Evolutionary conservation across 257 asterid genomes (phyloP), one percentile per base, ranked within the genome.

Genomic region (Orobanche coerulescens): DNA sequence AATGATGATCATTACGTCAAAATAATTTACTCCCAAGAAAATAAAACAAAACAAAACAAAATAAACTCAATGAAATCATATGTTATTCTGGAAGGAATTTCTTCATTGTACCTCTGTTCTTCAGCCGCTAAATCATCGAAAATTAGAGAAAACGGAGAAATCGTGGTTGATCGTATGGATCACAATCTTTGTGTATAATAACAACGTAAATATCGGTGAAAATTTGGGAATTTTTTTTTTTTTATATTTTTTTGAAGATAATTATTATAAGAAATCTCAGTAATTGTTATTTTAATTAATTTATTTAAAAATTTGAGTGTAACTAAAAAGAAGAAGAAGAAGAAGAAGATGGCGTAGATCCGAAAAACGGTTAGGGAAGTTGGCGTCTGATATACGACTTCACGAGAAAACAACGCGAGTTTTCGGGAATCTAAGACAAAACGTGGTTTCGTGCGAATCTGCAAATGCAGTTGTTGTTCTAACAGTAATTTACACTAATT

Each of bases 331-430:
- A n/a, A n/a, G n/a, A n/a, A n/a, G n/a, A n/a, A n/a, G n/a, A n/a
- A n/a, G n/a, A 26, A 61, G 64, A 64, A 58, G 59, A 66, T 68
- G 82, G 82, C 76, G 75, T 78, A 25, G 70, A 73, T 72, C 75
- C 67, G 3, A 13, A 22, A 62, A 69, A 66, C 83, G 68, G 87
- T 81, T 77, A 53, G 53, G 80, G 76, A 67, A 77, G 80, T 81
- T 75, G 80, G 73, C 71, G 65, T 70, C 40, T 24, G 33, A 30
- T 33, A 51, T 23, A 64, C 59, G 5, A 72, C 60, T 59, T 30
- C 2, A 33, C 9, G 12, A 2, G 3, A 64, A n/a, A n/a, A n/a
- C n/a, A 64, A 14, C 10, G 62, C 72, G 66, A 55, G 11, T 42
- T 67, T 60, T 26, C 30, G n/a, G 0, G 40, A 0, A 19, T 13